These are phyloP conservation scores for Pneumocystis carinii DNA, from an alignment of 1,139 yeast genomes.

Conservation along the genomic window DNA sequence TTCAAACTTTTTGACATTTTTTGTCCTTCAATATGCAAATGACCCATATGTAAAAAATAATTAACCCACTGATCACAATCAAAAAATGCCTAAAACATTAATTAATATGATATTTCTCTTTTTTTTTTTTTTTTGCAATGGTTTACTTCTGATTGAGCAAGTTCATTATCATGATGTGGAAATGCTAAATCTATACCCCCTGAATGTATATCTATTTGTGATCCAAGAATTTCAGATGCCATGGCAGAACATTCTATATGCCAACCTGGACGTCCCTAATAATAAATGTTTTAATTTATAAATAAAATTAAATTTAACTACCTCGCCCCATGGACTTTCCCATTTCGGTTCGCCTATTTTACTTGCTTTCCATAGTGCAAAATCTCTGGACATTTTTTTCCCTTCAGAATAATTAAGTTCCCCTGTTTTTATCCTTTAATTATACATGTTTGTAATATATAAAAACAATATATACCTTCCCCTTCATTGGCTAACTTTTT, in stretches of 20 bases:
- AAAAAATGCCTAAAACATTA: conserved; percentile 41
- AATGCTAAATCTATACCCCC: conserved; percentile 96
- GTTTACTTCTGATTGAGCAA: conserved; percentile 69
- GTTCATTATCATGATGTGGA: conserved; percentile 98
- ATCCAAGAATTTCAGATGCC: conserved; percentile 84
- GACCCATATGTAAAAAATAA: conserved; percentile 93
- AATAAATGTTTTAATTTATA: background rate
- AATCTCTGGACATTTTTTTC: conserved; percentile 67
- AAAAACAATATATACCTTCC: conserved; percentile 56
- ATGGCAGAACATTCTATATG: conserved; percentile 98
- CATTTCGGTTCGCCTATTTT: conserved; percentile 97
- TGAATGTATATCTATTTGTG: conserved; percentile 79
- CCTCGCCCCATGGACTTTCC: conserved; percentile 82
- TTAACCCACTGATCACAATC: conserved; percentile 91
- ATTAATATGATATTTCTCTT: background rate
- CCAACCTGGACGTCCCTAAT: conserved; percentile 95
- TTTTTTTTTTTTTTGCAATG: background rate
- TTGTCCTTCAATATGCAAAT: conserved; percentile 93
- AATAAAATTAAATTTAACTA: background rate
- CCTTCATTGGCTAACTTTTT: conserved; percentile 80
- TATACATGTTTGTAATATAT: conserved; percentile 25
- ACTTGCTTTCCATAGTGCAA: conserved; percentile 92
- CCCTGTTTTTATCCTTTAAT: background rate
- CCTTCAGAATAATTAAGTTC: conserved; percentile 29
- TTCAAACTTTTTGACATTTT: conserved; percentile 92